Conservation (phyloP, 2,329 filamentous ascomycete genomes). For the Fusarium haematococcum region DNA sequence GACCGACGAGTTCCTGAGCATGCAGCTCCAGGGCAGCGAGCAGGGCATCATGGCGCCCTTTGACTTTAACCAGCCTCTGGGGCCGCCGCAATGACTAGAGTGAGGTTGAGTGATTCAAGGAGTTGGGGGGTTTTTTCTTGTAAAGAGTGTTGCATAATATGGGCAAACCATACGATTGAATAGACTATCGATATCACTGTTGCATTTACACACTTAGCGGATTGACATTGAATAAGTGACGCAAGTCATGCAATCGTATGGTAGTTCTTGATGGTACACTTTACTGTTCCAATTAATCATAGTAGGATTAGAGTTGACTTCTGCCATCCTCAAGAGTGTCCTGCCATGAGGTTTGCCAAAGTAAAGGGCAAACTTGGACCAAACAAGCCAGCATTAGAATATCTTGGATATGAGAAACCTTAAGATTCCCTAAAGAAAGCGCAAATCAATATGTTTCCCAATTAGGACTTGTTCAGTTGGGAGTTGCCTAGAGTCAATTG, state of each 20-base stretch:
- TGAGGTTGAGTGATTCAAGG: background rate
- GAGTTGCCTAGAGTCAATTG: background rate
- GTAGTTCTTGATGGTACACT: too few relatives aligned
- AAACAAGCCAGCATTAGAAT: background rate
- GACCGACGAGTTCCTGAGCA: constrained; percentile 51
- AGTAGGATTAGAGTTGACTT: too few relatives aligned
- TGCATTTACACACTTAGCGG: background rate
- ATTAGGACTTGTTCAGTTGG: background rate
- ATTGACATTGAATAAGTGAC: too few relatives aligned
- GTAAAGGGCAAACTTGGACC: background rate
- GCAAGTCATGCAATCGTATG: too few relatives aligned
- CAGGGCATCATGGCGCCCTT: constrained; percentile 43
- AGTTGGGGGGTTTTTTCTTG: background rate
- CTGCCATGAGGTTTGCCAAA: background rate
- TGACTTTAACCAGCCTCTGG: constrained; percentile 46
- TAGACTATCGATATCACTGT: constrained; percentile 2
- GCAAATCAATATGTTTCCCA: background rate
- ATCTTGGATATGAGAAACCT: background rate
- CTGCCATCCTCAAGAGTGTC: background rate
- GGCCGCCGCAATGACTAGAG: constrained; percentile 12
- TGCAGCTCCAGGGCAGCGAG: constrained; percentile 46
- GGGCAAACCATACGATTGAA: constrained; percentile 1
- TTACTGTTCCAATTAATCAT: too few relatives aligned
- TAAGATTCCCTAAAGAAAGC: background rate
- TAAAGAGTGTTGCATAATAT: background rate